Evolutionary conservation across 106 monocot species (phyloP).

Genomic region (Acorus gramineus): DNA sequence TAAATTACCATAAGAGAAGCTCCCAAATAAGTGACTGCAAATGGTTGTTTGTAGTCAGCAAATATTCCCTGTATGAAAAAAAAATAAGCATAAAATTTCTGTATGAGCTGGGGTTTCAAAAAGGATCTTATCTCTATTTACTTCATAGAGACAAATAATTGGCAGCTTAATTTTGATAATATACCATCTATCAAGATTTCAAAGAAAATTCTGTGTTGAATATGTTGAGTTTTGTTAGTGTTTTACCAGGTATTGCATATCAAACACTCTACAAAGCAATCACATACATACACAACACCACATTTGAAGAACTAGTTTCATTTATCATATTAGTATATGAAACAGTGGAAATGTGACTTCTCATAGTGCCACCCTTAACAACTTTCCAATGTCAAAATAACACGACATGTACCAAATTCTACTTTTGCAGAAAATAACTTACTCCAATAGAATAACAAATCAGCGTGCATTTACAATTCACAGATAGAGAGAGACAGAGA

Average conservation of each 20-base stretch:
- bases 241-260: background rate
- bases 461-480: no score
- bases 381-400: no score
- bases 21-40: slow-evolving; percentile 93
- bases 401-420: no score
- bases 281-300: background rate
- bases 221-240: background rate
- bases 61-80: slow-evolving; percentile 70
- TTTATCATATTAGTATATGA: no score
- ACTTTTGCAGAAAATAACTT: no score
- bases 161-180: background rate
- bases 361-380: no score
- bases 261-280: background rate
- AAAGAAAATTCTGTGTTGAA: no score
- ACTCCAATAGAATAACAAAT: no score
- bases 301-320: no score
- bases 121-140: background rate
- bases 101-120: background rate
- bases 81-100: background rate
- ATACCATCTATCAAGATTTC: no score
- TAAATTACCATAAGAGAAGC: slow-evolving; percentile 95
- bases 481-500: no score
- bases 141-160: background rate
- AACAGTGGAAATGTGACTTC: no score
- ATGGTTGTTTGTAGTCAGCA: slow-evolving; percentile 91